phyloP scores from a whole-genome alignment of 345 rosid species.

The Linum tenue region DNA sequence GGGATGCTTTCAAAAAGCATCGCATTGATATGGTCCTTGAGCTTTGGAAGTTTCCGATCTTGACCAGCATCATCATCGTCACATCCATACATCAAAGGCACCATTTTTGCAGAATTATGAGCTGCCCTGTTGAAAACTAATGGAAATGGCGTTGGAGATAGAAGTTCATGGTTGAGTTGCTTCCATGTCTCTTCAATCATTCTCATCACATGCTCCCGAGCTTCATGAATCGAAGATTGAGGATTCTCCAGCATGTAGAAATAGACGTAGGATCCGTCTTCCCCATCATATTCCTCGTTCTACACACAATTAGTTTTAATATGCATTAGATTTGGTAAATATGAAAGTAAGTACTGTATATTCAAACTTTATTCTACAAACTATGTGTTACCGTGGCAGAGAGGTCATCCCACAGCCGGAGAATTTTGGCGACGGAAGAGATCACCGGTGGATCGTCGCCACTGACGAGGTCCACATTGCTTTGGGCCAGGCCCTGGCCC shows the following conservation, averaged over 20 bases:
- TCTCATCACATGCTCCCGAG: neutral
- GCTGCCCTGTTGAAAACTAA: neutral
- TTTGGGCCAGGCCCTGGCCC: neutral
- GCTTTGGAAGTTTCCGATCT: neutral
- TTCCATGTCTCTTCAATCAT: neutral
- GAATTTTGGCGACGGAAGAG: neutral
- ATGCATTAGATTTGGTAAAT: no score
- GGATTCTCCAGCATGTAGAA: neutral
- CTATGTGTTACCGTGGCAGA: neutral
- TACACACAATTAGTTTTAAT: neutral
- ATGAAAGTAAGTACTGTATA: no score
- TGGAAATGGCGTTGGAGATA: neutral
- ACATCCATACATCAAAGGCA: neutral
- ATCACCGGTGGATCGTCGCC: neutral
- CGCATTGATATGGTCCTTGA: slow-evolving; percentile 2
- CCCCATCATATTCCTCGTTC: slow-evolving; percentile 1
- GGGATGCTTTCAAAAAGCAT: neutral
- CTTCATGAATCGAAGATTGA: neutral
- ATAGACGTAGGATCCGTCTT: neutral
- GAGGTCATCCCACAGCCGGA: slow-evolving; percentile 1
- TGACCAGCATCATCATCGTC: neutral
- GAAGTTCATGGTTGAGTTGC: neutral
- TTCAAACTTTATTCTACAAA: no score
- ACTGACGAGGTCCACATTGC: neutral
- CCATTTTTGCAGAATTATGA: slow-evolving; percentile 1